Evolutionary conservation across 495 filamentous ascomycete genomes (phyloP).

Genomic region (Aspergillus campestris): DNA sequence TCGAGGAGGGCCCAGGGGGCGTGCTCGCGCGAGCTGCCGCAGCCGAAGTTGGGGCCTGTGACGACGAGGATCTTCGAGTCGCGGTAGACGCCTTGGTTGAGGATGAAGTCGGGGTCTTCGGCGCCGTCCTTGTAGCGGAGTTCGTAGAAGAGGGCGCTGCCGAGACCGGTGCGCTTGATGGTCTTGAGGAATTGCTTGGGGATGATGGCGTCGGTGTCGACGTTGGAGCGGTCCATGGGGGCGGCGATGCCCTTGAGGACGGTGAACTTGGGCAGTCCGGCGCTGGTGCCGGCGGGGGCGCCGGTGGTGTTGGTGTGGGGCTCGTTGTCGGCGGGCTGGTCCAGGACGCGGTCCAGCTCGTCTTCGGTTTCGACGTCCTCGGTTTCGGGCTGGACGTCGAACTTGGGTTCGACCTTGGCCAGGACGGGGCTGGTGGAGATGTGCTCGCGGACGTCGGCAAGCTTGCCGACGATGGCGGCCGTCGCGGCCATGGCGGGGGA

Average conservation of each 20-base stretch:
- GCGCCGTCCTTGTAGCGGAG: slow-evolving; percentile 69
- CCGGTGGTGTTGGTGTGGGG: slow-evolving; percentile 49
- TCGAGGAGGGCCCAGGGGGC: slow-evolving; percentile 95
- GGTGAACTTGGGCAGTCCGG: slow-evolving; percentile 74
- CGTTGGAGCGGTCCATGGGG: slow-evolving; percentile 77
- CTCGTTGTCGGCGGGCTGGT: slow-evolving; percentile 64
- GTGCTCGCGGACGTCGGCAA: slow-evolving; percentile 83
- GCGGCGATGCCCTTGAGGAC: slow-evolving; percentile 80
- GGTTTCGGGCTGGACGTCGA: slow-evolving; percentile 50
- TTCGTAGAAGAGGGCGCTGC: slow-evolving; percentile 76
- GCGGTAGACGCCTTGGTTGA: slow-evolving; percentile 86
- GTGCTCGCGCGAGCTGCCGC: slow-evolving; percentile 88
- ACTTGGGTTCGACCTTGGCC: slow-evolving; percentile 46
- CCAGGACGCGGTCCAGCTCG: slow-evolving; percentile 65
- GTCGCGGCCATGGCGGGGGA: slow-evolving; percentile 95
- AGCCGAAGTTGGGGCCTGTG: slow-evolving; percentile 93
- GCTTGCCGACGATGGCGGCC: slow-evolving; percentile 79
- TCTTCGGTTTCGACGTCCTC: slow-evolving; percentile 73
- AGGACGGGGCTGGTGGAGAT: slow-evolving; percentile 50
- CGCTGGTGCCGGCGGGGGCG: slow-evolving; percentile 41
- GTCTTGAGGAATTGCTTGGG: slow-evolving; percentile 99
- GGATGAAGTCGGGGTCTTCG: slow-evolving; percentile 73
- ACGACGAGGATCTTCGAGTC: slow-evolving; percentile 84
- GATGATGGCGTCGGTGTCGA: slow-evolving; percentile 98
- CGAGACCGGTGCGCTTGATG: slow-evolving; percentile 94